These are phyloP conservation scores for Cudoniella acicularis DNA, from an alignment of 495 filamentous ascomycete species.

Conservation along the genomic window DNA sequence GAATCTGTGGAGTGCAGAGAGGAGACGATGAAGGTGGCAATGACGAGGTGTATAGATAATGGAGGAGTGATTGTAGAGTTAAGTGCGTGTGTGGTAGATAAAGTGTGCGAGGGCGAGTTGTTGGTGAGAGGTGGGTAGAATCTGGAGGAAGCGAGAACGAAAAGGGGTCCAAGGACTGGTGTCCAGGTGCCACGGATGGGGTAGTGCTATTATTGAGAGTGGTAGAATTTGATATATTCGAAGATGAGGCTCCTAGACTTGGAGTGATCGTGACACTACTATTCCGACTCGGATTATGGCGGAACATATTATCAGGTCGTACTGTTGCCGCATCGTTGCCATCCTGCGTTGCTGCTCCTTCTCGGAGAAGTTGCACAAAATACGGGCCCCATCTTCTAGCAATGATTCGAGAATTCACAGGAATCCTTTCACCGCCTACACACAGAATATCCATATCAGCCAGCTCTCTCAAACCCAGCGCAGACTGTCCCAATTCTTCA, in stretches of 20 bases:
- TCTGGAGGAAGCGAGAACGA: conserved; percentile 36
- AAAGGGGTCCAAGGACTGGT: conserved; percentile 31
- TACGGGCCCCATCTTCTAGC: conserved; percentile 90
- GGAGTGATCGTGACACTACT: conserved; percentile 86
- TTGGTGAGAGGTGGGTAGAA: conserved; percentile 58
- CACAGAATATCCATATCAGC: conserved; percentile 97
- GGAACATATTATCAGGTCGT: conserved; percentile 21
- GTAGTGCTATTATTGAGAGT: conserved; percentile 43
- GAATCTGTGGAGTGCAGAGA: conserved; percentile 90
- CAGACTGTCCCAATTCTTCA: conserved; percentile 78
- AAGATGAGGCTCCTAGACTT: conserved; percentile 47
- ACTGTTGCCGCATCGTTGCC: conserved; percentile 29
- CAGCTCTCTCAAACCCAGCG: conserved; percentile 73
- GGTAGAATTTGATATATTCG: conserved; percentile 52
- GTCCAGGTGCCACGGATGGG: conserved; percentile 27
- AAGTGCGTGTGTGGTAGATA: conserved; percentile 91
- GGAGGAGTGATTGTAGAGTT: conserved; percentile 80
- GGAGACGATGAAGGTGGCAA: conserved; percentile 69
- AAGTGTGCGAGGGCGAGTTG: conserved; percentile 74
- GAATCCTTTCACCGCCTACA: conserved; percentile 83
- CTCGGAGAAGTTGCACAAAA: conserved; percentile 83
- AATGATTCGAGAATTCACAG: conserved; percentile 86
- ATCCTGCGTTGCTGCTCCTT: conserved; percentile 61
- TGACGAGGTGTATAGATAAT: conserved; percentile 89
- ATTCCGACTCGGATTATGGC: conserved; percentile 52